Evolutionary conservation across 2,329 filamentous ascomycete species (phyloP).

Genomic region (Waltergamsia citrina): DNA sequence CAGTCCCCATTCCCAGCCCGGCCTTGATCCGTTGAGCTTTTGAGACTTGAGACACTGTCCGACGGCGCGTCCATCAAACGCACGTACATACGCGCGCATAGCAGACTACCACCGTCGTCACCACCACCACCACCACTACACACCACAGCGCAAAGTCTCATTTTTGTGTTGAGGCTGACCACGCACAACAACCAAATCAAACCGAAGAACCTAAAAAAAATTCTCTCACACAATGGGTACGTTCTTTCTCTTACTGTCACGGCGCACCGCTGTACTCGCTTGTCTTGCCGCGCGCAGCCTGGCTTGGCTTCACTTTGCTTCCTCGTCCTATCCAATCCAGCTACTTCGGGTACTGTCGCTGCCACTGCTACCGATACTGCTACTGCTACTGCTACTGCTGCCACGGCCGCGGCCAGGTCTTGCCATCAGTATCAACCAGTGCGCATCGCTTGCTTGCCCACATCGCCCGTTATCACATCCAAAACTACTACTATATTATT

Average conservation of each 20-base stretch:
- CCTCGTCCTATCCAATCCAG: background rate
- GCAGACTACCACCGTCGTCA: too few relatives aligned
- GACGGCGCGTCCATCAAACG: background rate
- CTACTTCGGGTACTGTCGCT: background rate
- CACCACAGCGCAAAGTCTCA: background rate
- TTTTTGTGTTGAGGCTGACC: background rate
- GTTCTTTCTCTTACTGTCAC: background rate
- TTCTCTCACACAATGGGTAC: conserved; percentile 1
- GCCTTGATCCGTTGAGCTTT: background rate
- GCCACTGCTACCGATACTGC: background rate
- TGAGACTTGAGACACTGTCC: background rate
- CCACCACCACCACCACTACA: too few relatives aligned
- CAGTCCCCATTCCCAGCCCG: too few relatives aligned
- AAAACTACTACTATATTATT: too few relatives aligned
- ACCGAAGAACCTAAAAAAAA: too few relatives aligned
- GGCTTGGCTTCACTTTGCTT: background rate
- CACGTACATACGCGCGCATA: background rate
- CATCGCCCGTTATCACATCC: too few relatives aligned
- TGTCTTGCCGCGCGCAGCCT: too few relatives aligned
- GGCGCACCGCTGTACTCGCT: too few relatives aligned
- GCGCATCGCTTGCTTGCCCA: background rate
- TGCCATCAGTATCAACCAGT: background rate
- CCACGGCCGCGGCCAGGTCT: background rate
- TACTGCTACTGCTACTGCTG: background rate
- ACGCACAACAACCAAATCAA: too few relatives aligned